A percentile compares a stretch with the other conserved stretches of the same genome.
These are phyloP conservation scores for Puya raimondii DNA, from an alignment of 176 grass and related monocot genomes.

Conservation along the genomic window DNA sequence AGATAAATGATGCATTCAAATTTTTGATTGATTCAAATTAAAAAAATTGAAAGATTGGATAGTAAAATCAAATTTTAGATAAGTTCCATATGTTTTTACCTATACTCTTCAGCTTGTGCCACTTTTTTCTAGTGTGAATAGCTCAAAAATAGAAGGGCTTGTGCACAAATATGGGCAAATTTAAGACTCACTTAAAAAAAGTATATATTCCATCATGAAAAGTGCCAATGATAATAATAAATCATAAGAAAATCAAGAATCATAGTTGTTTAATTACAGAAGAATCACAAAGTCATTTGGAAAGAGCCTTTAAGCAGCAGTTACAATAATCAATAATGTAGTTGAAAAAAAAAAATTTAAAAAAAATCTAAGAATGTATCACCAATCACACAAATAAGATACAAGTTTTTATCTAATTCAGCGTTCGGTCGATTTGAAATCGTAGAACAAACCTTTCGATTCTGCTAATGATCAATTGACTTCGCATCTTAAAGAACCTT, in stretches of 20 bases:
- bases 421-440: not conserved
- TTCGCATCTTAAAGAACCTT: constrained; percentile 18
- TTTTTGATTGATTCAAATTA: no score
- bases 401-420: not conserved
- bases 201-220: not conserved
- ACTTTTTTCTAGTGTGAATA: no score
- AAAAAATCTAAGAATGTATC: not conserved
- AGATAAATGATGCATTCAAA: no score
- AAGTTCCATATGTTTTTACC: no score
- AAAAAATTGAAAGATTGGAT: no score
- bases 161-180: no score
- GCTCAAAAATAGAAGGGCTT: no score
- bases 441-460: not conserved
- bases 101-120: no score
- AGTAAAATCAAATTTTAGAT: no score
- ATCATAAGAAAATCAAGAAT: not conserved
- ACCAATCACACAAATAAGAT: not conserved
- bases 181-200: no score
- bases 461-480: not conserved
- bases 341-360: not conserved
- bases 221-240: not conserved
- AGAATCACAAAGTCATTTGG: not conserved
- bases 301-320: not conserved
- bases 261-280: not conserved
- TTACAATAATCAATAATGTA: not conserved